Percentiles rank a stretch among this genome's conserved stretches.
phyloP scores from a whole-genome alignment of 257 asterid genomes.

The Nicotiana undulata region DNA sequence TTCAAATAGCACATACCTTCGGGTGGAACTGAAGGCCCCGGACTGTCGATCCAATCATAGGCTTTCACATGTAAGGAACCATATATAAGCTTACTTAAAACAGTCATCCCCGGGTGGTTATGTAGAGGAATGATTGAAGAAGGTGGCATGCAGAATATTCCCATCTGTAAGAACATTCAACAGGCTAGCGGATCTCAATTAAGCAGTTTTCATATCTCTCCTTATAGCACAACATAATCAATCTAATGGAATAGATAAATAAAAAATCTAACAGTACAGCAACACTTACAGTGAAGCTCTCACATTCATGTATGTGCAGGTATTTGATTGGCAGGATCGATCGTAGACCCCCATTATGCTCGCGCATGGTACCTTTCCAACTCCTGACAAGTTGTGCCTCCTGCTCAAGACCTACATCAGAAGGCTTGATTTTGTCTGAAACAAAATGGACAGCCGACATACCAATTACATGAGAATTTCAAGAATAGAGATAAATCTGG shows the following conservation, averaged over 20 bases:
- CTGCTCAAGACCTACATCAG: conserved; percentile 98
- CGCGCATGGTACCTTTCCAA: conserved; percentile 55
- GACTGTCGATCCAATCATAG: conserved; percentile 78
- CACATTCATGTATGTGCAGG: conserved; percentile 83
- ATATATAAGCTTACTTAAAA: conserved; percentile 92
- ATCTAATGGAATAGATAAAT: not conserved
- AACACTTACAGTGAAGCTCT: conserved; percentile 78
- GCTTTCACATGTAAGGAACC: conserved; percentile 90
- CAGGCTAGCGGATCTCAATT: not conserved
- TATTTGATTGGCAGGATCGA: conserved; percentile 65
- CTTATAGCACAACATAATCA: not conserved
- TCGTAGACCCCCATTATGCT: conserved; percentile 44
- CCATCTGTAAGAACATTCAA: conserved; percentile 60
- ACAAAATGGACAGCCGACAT: conserved; percentile 12
- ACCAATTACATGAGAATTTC: not conserved
- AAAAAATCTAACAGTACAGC: conserved; percentile 2
- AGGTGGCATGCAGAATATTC: conserved; percentile 97
- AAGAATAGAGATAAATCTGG: not conserved
- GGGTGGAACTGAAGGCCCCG: conserved; percentile 62
- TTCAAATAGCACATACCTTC: conserved; percentile 49
- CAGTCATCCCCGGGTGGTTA: conserved; percentile 99
- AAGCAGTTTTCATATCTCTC: not conserved
- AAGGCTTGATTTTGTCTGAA: conserved; percentile 96
- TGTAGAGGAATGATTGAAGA: conserved; percentile 92
- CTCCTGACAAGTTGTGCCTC: conserved; percentile 79